Conservation (phyloP, 169 alveolate species). For the Sarcocystis neurona region DNA sequence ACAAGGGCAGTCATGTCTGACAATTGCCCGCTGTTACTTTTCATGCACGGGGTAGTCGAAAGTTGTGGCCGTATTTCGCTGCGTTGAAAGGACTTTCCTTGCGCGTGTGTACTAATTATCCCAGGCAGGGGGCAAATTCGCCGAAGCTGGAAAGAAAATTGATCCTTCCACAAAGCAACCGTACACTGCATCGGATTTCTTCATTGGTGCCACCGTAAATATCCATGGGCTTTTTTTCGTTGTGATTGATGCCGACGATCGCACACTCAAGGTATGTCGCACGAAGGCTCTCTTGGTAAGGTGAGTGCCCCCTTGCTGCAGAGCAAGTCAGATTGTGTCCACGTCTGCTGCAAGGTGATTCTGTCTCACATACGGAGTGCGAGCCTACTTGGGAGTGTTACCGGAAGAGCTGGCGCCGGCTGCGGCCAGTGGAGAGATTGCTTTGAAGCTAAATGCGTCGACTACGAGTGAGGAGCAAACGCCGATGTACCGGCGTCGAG, state of each 20-base stretch:
- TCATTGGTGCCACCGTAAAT: conserved; percentile 52
- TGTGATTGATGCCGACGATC: conserved; percentile 57
- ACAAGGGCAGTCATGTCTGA: too few relatives aligned
- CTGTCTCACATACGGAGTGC: not conserved
- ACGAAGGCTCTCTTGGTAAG: not conserved
- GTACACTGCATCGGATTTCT: conserved; percentile 55
- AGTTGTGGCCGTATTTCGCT: not conserved
- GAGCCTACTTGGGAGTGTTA: not conserved
- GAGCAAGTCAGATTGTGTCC: not conserved
- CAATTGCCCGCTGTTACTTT: too few relatives aligned
- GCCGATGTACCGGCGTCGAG: not conserved
- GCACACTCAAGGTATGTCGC: conserved; percentile 37
- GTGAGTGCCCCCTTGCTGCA: not conserved
- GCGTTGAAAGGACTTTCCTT: too few relatives aligned
- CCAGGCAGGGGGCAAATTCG: conserved; percentile 60
- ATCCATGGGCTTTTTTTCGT: conserved; percentile 33
- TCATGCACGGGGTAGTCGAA: too few relatives aligned
- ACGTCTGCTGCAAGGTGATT: not conserved
- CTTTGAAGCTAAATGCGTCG: too few relatives aligned
- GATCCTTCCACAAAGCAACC: conserved; percentile 24
- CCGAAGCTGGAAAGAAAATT: conserved; percentile 22
- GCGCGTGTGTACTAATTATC: too few relatives aligned
- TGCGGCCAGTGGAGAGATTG: too few relatives aligned
- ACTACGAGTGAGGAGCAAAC: too few relatives aligned
- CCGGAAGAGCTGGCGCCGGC: too few relatives aligned